Conservation (phyloP, 164 flowering plant genomes). For the Magnolia kwangsiensis region DNA sequence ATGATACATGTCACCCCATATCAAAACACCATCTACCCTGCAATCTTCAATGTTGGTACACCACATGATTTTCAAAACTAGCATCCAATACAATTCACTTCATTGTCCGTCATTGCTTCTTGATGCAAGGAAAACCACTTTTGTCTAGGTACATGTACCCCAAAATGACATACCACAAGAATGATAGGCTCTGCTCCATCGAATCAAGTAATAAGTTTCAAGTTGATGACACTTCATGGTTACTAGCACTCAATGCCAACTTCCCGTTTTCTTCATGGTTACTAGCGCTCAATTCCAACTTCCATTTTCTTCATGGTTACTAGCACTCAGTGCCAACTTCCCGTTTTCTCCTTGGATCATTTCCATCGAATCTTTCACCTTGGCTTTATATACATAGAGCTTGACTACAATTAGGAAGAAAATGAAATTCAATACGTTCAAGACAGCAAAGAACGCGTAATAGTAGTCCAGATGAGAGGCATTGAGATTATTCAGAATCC, state of each 20-base stretch:
- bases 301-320: too few relatives aligned
- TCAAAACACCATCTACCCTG: too few relatives aligned
- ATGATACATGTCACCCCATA: too few relatives aligned
- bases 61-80: too few relatives aligned
- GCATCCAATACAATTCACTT: too few relatives aligned
- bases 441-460: constrained; percentile 39
- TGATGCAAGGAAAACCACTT: too few relatives aligned
- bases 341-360: background rate
- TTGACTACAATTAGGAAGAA: constrained; percentile 42
- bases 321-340: background rate
- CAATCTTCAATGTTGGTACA: too few relatives aligned
- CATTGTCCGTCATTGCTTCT: too few relatives aligned
- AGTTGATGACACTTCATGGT: background rate
- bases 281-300: too few relatives aligned
- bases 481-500: constrained; percentile 27
- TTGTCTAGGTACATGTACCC: background rate
- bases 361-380: constrained; percentile 25
- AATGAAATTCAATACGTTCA: constrained; percentile 44
- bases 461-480: constrained; percentile 31
- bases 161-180: background rate
- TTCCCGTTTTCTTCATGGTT: too few relatives aligned
- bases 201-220: too few relatives aligned
- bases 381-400: constrained; percentile 52
- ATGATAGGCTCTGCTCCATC: background rate
- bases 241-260: background rate